Evolutionary conservation across 805 yeast species (phyloP).

Genomic region (Wickerhamiella australiensis): DNA sequence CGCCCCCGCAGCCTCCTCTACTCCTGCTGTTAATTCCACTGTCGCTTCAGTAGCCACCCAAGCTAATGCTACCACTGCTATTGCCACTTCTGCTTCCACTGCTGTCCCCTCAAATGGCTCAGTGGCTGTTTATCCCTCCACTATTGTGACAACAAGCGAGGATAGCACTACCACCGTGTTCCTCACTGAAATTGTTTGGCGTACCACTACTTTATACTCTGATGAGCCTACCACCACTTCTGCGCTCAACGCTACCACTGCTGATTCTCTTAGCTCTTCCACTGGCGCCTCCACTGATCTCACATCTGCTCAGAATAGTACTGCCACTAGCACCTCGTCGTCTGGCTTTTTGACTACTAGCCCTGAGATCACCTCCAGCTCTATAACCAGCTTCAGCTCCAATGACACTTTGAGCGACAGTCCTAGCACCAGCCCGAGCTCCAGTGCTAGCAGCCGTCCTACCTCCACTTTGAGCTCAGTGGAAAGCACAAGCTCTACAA

Average conservation of each 20-base stretch:
- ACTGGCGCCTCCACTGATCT: neutral
- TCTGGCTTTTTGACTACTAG: neutral
- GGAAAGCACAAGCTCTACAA: no score
- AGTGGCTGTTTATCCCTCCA: constrained; percentile 5
- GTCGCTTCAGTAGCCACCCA: neutral
- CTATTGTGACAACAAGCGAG: constrained; percentile 9
- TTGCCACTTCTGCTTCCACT: constrained; percentile 6
- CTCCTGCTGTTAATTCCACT: neutral
- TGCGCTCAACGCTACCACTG: constrained; percentile 11
- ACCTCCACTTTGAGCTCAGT: constrained; percentile 4
- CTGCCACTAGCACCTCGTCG: neutral
- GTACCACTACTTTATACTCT: constrained; percentile 15
- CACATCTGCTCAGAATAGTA: neutral
- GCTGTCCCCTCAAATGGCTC: constrained; percentile 11
- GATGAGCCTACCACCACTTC: constrained; percentile 15
- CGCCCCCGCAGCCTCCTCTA: neutral
- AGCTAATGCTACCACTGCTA: neutral
- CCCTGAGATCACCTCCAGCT: neutral
- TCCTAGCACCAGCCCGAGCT: neutral
- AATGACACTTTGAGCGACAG: neutral
- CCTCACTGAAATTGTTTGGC: constrained; percentile 15
- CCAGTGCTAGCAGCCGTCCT: neutral
- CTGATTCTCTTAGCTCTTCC: constrained; percentile 9
- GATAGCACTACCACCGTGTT: constrained; percentile 16
- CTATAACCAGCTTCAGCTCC: neutral